These are phyloP conservation scores for Phyllosticta paracitricarpa DNA, from an alignment of 2,329 filamentous ascomycete genomes.

Conservation along the genomic window DNA sequence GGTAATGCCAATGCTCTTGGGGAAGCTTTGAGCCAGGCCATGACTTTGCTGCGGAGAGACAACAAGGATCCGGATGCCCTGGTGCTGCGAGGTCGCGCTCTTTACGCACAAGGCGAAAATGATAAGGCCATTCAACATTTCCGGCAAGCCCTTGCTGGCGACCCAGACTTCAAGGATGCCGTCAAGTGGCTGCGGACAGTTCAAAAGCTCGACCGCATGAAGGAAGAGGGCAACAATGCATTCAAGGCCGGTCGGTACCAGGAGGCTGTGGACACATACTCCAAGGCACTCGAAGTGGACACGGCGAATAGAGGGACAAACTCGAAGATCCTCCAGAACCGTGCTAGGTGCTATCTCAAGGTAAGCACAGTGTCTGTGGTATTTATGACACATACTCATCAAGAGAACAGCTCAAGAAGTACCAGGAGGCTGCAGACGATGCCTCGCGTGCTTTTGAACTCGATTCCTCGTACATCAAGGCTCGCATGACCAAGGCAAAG, in stretches of 20 bases:
- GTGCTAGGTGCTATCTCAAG: constrained; percentile 72
- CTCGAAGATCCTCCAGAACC: constrained; percentile 88
- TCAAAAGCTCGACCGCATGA: constrained; percentile 85
- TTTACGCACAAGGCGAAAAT: constrained; percentile 89
- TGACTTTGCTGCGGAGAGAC: constrained; percentile 75
- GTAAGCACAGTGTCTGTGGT: constrained; percentile 15
- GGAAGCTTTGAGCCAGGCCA: constrained; percentile 87
- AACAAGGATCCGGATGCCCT: constrained; percentile 88
- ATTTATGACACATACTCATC: constrained; percentile 5
- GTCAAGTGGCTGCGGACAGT: constrained; percentile 83
- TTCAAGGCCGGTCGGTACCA: constrained; percentile 81
- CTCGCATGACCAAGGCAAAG: constrained; percentile 87
- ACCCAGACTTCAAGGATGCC: constrained; percentile 83
- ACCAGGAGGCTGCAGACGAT: constrained; percentile 69
- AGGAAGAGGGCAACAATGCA: constrained; percentile 81
- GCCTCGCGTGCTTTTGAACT: constrained; percentile 75
- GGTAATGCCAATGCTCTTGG: constrained; percentile 79
- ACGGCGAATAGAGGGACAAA: constrained; percentile 85
- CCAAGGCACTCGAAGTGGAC: constrained; percentile 73
- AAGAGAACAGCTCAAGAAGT: constrained; percentile 62
- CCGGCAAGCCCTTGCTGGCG: constrained; percentile 76
- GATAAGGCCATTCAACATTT: constrained; percentile 91
- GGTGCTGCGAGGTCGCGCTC: constrained; percentile 73
- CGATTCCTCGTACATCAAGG: constrained; percentile 79
- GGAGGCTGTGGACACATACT: constrained; percentile 75